phyloP scores from a whole-genome alignment of 352 stramenopile genomes.

The Phytophthora macrochlamydospora region DNA sequence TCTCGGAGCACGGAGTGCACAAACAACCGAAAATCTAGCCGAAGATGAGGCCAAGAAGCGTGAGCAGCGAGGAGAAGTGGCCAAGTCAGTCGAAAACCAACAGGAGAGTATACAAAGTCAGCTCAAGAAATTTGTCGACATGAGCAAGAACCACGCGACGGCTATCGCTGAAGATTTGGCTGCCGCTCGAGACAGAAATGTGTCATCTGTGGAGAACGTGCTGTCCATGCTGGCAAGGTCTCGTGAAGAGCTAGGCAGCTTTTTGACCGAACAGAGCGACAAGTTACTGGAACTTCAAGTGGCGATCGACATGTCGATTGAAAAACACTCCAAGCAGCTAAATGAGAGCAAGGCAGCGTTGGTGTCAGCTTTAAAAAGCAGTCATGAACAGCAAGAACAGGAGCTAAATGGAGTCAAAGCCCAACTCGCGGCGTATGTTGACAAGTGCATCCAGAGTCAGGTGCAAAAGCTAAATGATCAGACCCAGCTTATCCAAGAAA shows the following conservation, averaged over 20 bases:
- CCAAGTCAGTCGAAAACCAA: slow-evolving; percentile 25
- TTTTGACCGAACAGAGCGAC: slow-evolving; percentile 49
- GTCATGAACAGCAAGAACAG: slow-evolving; percentile 41
- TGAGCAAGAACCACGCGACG: slow-evolving; percentile 36
- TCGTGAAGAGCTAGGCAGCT: slow-evolving; percentile 38
- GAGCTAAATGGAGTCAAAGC: slow-evolving; percentile 51
- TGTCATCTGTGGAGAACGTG: slow-evolving; percentile 39
- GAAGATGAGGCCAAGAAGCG: slow-evolving; percentile 19
- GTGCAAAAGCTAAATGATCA: slow-evolving; percentile 48
- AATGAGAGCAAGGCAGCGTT: slow-evolving; percentile 40
- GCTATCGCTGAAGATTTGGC: slow-evolving; percentile 35
- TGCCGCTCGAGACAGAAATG: slow-evolving; percentile 31
- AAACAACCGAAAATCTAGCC: slow-evolving; percentile 20
- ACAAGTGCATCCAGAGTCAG: slow-evolving; percentile 49
- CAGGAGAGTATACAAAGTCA: slow-evolving; percentile 37
- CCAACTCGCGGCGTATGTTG: slow-evolving; percentile 50
- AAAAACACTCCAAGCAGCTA: slow-evolving; percentile 49
- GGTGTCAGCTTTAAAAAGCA: slow-evolving; percentile 35
- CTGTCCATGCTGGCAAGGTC: slow-evolving; percentile 33
- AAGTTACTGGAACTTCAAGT: slow-evolving; percentile 53
- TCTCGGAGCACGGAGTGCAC: slow-evolving; percentile 30
- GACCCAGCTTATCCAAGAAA: slow-evolving; percentile 48
- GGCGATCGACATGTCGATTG: slow-evolving; percentile 49
- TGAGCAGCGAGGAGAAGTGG: slow-evolving; percentile 34
- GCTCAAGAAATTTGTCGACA: slow-evolving; percentile 37